These are phyloP conservation scores for Debaryomyces tyrocola DNA, from an alignment of 805 yeast genomes.

Conservation along the genomic window DNA sequence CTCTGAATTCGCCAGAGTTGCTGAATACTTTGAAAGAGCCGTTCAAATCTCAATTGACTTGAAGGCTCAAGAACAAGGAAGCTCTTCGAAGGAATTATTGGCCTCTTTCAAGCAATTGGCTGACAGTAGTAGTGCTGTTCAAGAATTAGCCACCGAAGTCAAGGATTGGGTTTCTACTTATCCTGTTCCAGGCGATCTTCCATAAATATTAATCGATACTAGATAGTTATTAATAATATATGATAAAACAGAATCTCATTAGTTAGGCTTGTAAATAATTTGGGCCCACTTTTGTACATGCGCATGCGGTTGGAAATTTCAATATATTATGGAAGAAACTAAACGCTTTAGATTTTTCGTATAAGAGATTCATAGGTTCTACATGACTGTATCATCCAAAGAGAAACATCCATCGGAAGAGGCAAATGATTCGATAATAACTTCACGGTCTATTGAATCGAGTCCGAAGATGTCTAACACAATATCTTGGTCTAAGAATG, in stretches of 20 bases:
- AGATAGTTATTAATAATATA: not conserved
- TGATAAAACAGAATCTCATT: not conserved
- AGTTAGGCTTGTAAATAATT: no score
- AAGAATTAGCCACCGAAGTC: constrained; percentile 63
- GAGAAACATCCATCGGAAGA: no score
- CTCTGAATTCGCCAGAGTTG: constrained; percentile 80
- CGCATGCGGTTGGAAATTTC: not conserved
- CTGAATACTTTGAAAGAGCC: constrained; percentile 75
- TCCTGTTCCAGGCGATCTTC: constrained; percentile 84
- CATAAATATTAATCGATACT: constrained; percentile 11
- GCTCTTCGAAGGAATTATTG: constrained; percentile 57
- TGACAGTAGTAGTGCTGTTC: constrained; percentile 59
- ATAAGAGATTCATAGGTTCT: no score
- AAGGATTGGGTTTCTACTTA: constrained; percentile 68
- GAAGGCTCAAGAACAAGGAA: constrained; percentile 59
- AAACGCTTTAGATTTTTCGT: no score
- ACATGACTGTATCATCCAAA: no score
- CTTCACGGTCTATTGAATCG: not conserved
- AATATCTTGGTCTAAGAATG: constrained; percentile 81
- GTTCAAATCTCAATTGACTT: constrained; percentile 64
- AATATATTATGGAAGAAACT: not conserved
- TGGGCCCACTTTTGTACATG: not conserved
- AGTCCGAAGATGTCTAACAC: constrained; percentile 4
- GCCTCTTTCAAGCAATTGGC: constrained; percentile 73
- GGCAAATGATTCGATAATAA: not conserved